Evolutionary conservation across 140 eudicot genomes (phyloP), one percentile per base, ranked within the genome.

Genomic region (Ambrosia hybrid): DNA sequence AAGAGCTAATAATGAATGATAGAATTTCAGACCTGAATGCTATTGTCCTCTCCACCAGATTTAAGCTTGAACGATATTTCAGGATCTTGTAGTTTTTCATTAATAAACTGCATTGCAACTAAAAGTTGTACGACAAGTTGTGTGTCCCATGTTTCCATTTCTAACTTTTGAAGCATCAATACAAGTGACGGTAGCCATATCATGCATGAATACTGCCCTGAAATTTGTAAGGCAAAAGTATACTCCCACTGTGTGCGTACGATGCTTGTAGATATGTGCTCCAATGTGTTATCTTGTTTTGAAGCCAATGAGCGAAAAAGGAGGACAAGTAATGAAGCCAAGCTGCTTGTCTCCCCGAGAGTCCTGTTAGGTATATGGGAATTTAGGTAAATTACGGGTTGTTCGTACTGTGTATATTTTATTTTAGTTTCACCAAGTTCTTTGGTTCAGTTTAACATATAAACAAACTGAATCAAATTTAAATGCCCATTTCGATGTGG

Each of bases 181-280:
- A 87, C 88, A 62, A 94, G 82, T 12, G 99, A 84, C 57, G 96
- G 99, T 79, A 94, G 90, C 99, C 99, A 94, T 65, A 84, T 79
- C 65, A 63, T 76, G 81, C 96, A 84, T 16, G 97, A 76, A 80
- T 94, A 94, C 76, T 94, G 96, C 68, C 82, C 85, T 68, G 84
- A 76, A 59, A 90, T 66, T 70, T 81, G 89, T 78, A 80, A 11
- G 4, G 97, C 90, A 80, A 94, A 88, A 41, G 57, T 30, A 57
- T 83, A 94, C 86, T 94, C 97, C 99, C 99, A 94, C 75, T 83
- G 77, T 68, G 78, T 73, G 68, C 49, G 75, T 30, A 79, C 41
- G 12, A 68, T 45, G 3, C 46, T 41, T 41, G 82, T 58, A 51
- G 57, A 56, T 41, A 79, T n/a, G 63, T 51, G 4, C 39, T 83